These are phyloP conservation scores for Amyloporia xantha DNA, from an alignment of 768 basidiomycete genomes.

Conservation along the genomic window DNA sequence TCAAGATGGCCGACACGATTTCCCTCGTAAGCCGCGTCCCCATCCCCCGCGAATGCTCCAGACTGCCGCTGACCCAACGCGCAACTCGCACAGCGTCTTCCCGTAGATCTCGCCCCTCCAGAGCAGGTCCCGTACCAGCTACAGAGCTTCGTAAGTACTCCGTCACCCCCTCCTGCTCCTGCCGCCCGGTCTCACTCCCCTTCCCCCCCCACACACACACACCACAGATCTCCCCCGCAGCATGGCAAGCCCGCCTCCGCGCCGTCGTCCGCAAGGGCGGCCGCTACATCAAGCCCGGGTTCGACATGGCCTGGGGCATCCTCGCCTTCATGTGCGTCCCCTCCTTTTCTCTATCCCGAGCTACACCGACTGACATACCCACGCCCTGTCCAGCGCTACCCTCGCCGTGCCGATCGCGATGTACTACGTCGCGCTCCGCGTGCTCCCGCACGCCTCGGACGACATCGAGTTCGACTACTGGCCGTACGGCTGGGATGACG, in stretches of 20 bases:
- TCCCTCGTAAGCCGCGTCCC: no score
- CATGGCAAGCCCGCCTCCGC: conserved; percentile 38
- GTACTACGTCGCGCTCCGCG: conserved; percentile 28
- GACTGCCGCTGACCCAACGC: background rate
- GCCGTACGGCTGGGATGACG: conserved; percentile 7
- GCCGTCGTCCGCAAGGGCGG: conserved; percentile 30
- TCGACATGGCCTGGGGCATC: conserved; percentile 38
- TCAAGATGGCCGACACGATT: background rate
- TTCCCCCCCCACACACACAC: background rate
- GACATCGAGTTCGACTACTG: conserved; percentile 1
- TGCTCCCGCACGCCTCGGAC: conserved; percentile 15
- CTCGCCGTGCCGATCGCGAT: conserved; percentile 34
- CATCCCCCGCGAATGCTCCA: no score
- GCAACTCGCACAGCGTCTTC: conserved; percentile 14
- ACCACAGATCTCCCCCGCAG: conserved; percentile 35
- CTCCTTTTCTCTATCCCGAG: background rate
- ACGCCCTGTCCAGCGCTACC: conserved; percentile 27
- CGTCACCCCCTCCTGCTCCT: background rate
- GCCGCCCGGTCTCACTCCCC: background rate
- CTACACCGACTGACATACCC: background rate
- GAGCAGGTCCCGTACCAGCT: conserved; percentile 23
- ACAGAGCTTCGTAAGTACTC: conserved; percentile 27
- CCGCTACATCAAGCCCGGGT: conserved; percentile 35
- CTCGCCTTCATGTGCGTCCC: conserved; percentile 34
- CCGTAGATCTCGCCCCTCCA: conserved; percentile 12